Evolutionary conservation across 805 yeast species (phyloP).

Genomic region (Kodamaea nitidulidarum): DNA sequence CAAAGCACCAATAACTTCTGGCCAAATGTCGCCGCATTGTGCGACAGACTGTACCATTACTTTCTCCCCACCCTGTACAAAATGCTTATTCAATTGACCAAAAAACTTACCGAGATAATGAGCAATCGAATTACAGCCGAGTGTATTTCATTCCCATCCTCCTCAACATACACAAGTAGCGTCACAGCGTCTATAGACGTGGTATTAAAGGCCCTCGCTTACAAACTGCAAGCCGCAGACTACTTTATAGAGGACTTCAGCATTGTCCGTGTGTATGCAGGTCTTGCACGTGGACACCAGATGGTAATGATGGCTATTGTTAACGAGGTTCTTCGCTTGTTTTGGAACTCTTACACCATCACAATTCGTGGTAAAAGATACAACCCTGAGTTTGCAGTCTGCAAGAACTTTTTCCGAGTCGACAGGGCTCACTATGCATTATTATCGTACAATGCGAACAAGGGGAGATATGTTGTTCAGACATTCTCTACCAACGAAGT

Average conservation of each 20-base stretch:
- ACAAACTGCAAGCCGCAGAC: not conserved
- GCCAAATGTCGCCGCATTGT: not conserved
- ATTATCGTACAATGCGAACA: not conserved
- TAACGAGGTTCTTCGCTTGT: conserved; percentile 3
- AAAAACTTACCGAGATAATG: not conserved
- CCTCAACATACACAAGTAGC: not conserved
- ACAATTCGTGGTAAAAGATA: conserved; percentile 1
- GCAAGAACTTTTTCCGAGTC: conserved; percentile 7
- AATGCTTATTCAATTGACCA: not conserved
- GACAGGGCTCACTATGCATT: conserved; percentile 5
- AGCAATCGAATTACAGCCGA: not conserved
- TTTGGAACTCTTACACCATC: conserved; percentile 5
- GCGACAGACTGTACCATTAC: conserved; percentile 1
- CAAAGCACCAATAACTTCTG: not conserved
- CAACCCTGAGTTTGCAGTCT: conserved; percentile 1
- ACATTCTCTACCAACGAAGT: conserved; percentile 4
- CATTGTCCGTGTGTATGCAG: conserved; percentile 10
- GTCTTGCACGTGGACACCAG: conserved; percentile 8
- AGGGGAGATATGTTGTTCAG: conserved; percentile 1
- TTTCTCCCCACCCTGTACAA: not conserved
- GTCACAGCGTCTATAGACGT: not conserved
- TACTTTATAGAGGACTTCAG: conserved; percentile 10
- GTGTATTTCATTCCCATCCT: not conserved
- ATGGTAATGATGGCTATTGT: conserved; percentile 9
- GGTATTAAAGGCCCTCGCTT: not conserved